These are phyloP conservation scores for Syzygium aqueum DNA, from an alignment of 345 rosid genomes.

Conservation along the genomic window DNA sequence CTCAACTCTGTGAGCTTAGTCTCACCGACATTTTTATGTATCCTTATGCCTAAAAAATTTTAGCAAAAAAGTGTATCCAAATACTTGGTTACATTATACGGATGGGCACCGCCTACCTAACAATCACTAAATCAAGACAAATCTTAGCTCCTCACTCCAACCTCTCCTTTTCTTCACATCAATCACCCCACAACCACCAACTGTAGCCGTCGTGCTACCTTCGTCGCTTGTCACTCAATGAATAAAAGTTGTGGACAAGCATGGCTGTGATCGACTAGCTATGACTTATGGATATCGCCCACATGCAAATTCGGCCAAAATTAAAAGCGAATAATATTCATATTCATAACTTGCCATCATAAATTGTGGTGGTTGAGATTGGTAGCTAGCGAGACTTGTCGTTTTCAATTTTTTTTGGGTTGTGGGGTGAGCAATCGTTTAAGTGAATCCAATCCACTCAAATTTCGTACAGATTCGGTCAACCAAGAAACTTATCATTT, in stretches of 20 bases:
- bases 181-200: neutral
- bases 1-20: neutral
- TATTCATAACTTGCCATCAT: neutral
- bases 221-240: neutral
- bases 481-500: neutral
- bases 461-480: neutral
- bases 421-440: neutral
- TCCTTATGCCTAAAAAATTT: neutral
- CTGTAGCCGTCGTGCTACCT: neutral
- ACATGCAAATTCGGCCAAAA: neutral
- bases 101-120: too few relatives aligned
- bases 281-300: accelerated
- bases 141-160: neutral
- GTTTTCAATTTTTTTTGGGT: neutral
- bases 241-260: neutral
- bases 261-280: accelerated
- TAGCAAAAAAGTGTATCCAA: neutral
- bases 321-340: neutral
- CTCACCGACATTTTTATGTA: neutral
- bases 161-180: neutral
- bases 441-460: neutral
- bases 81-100: neutral
- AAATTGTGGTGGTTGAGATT: neutral
- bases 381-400: neutral
- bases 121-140: neutral